Base-by-base conservation (phyloP, 345 rosid species). In the Eucalyptus caleyi region DNA sequence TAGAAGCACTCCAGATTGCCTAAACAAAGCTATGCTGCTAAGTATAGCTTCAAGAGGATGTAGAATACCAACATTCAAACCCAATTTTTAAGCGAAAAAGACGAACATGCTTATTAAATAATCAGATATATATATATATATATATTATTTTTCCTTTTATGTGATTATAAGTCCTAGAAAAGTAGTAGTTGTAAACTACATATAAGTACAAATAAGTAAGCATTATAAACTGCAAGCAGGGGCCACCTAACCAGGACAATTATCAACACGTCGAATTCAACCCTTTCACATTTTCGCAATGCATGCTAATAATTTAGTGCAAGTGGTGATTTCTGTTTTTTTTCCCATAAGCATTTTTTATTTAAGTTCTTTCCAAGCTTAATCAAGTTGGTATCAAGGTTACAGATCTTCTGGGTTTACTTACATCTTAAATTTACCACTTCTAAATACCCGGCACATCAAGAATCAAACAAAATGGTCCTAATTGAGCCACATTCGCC, bases 1-100 rank as follows among this genome's bases (percentile, higher is more conserved):
- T 9, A 72, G 14, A 16, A 72, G 14, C 3, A 0, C 37, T 19
- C 27, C 11, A 69, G 0, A 18, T 69, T 32, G 4, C 13, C 6
- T 18, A 34, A 16, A 37, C 6, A 8, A 3, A 34, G 4, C 7
- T 32, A 16, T 16, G 80, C 24, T 69, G 2, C 4, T 32, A 16
- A 0, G 1, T 16, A 3, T 7, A 32, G 1, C 24, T 69, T 18
- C 81, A 18, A 69, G 26, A 69, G 21, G 81, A 69, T 34, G 44
- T 34, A 69, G 81, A 34, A 1, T 32, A 18, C 44, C 24, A 9
- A 32, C 81, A 34, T 32, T 32, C 12, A 10, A 69, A 69, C 26
- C 81, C 42, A 34, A 69, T 9, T 69, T 34, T 69, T 69, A 69
- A 32, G 44, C 4, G 0, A 34, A 44, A 34, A 34, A 69, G 81